Conservation (phyloP, 306 rosid genomes). For the Begonia fuchsioides region DNA sequence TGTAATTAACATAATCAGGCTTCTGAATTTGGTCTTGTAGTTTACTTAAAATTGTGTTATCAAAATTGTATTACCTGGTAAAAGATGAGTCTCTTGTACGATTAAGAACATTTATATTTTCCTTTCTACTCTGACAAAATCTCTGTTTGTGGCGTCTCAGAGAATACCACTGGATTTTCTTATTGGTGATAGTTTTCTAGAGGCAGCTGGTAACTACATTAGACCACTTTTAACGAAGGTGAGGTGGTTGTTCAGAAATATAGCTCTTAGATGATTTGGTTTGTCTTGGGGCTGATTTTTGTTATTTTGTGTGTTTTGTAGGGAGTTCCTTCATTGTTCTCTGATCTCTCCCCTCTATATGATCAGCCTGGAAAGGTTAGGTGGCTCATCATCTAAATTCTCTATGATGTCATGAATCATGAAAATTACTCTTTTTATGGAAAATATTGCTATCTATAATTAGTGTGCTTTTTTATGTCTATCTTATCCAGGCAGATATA, state of each 20-base stretch:
- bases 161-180: constrained; percentile 98
- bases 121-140: no score
- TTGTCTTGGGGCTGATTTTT: constrained; percentile 8
- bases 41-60: no score
- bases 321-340: constrained; percentile 97
- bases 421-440: no score
- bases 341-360: constrained; percentile 93
- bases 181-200: constrained; percentile 67
- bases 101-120: no score
- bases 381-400: not conserved
- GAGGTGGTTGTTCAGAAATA: not conserved
- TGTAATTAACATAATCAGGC: no score
- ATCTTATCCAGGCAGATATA: constrained; percentile 67
- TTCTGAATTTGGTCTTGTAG: no score
- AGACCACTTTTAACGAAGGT: constrained; percentile 96
- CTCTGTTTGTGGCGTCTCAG: constrained; percentile 25
- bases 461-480: no score
- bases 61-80: no score
- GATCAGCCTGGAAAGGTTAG: constrained; percentile 87
- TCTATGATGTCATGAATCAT: no score
- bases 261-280: constrained; percentile 6
- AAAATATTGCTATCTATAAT: no score
- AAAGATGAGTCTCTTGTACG: no score
- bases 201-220: constrained; percentile 70
- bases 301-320: constrained; percentile 20